These are phyloP conservation scores for Fomes fomentarius DNA, from an alignment of 1,284 basidiomycete species.

Conservation along the genomic window DNA sequence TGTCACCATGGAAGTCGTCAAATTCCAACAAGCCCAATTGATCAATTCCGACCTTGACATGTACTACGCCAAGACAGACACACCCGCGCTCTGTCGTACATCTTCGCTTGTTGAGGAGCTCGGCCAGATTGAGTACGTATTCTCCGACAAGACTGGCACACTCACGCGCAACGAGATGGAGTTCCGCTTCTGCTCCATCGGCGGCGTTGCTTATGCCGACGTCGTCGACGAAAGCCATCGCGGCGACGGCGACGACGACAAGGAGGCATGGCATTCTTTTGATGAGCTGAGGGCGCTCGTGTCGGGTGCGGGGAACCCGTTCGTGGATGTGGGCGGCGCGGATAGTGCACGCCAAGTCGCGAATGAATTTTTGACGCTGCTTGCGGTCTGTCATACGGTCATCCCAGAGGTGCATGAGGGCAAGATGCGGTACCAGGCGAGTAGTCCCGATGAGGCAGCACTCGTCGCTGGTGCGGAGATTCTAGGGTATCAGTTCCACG, in stretches of 20 bases:
- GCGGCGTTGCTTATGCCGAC: slow-evolving; percentile 89
- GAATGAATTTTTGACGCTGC: slow-evolving; percentile 86
- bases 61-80: slow-evolving; percentile 95
- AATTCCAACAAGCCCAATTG: slow-evolving; percentile 95
- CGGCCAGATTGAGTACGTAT: slow-evolving; percentile 98
- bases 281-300: slow-evolving; percentile 67
- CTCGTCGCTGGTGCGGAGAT: slow-evolving; percentile 93
- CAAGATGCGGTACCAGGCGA: slow-evolving; percentile 92
- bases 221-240: slow-evolving; percentile 84
- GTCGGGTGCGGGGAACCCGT: slow-evolving; percentile 54
- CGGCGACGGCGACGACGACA: slow-evolving; percentile 60
- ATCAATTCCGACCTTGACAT: slow-evolving; percentile 98
- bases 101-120: slow-evolving; percentile 98
- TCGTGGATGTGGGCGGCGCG: slow-evolving; percentile 43
- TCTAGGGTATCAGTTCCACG: slow-evolving; percentile 93
- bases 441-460: slow-evolving; percentile 97
- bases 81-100: slow-evolving; percentile 94
- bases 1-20: slow-evolving; percentile 99
- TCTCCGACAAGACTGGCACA: slow-evolving; percentile 98
- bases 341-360: slow-evolving; percentile 61
- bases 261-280: slow-evolving; percentile 80
- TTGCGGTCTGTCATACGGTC: slow-evolving; percentile 98
- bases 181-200: slow-evolving; percentile 91
- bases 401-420: slow-evolving; percentile 91
- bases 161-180: slow-evolving; percentile 99